Conservation (phyloP, 169 alveolate genomes). For the Babesia bigemina region DNA sequence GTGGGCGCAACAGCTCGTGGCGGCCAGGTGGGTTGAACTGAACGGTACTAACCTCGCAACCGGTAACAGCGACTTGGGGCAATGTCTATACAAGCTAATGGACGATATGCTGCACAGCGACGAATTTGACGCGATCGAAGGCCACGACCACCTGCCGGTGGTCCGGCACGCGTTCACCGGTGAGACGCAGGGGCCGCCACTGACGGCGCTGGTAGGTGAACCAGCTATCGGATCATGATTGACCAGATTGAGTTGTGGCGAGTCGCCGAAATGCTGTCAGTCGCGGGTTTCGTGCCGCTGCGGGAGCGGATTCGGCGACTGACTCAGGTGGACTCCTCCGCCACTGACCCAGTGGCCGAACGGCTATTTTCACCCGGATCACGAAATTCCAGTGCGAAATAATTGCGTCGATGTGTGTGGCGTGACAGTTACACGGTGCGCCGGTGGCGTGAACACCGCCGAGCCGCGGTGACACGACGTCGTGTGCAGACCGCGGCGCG, state of each 20-base stretch:
- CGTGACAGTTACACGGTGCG: background rate
- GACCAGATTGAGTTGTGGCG: slow-evolving; percentile 50
- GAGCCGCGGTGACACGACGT: too few species aligned
- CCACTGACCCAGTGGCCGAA: slow-evolving; percentile 16
- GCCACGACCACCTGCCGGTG: slow-evolving; percentile 22
- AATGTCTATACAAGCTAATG: background rate
- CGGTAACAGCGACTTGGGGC: slow-evolving; percentile 20
- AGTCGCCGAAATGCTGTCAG: slow-evolving; percentile 15
- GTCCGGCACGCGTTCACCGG: slow-evolving; percentile 64
- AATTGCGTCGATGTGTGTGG: background rate
- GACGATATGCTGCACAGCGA: slow-evolving; percentile 27
- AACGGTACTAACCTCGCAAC: background rate
- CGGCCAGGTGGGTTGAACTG: slow-evolving; percentile 14
- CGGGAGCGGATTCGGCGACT: slow-evolving; percentile 29
- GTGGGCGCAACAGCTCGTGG: slow-evolving; percentile 30
- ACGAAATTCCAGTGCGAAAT: background rate
- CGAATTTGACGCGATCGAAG: slow-evolving; percentile 29
- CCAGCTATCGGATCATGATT: background rate
- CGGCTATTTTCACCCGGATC: background rate
- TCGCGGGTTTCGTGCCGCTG: slow-evolving; percentile 48
- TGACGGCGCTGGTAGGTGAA: slow-evolving; percentile 39
- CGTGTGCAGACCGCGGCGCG: too few species aligned
- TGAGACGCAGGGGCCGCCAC: slow-evolving; percentile 45
- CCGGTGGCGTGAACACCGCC: background rate
- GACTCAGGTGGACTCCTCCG: slow-evolving; percentile 3